Evolutionary conservation across 306 rosid genomes (phyloP).

Genomic region (Alnus glutinosa): DNA sequence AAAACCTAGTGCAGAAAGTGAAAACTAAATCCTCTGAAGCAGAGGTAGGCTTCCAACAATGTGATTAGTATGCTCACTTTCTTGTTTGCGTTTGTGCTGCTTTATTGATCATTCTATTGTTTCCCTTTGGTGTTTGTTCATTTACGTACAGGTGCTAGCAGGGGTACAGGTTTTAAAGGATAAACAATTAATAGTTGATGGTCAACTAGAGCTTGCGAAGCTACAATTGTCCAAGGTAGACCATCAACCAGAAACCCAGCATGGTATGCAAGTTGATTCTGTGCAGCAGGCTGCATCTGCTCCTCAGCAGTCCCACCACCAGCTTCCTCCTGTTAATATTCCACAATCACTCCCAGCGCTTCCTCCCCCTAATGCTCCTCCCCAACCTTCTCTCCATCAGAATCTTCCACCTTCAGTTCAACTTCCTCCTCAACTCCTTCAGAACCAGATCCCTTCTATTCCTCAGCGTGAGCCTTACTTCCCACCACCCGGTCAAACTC

Average conservation of each 20-base stretch:
- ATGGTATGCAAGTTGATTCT: constrained; percentile 35
- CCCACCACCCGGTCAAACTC: constrained; percentile 59
- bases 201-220: constrained; percentile 66
- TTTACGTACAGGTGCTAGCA: constrained; percentile 66
- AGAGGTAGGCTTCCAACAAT: background rate
- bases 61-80: background rate
- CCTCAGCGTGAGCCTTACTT: constrained; percentile 71
- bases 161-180: constrained; percentile 76
- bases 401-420: constrained; percentile 51
- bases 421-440: constrained; percentile 63
- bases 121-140: constrained; percentile 18
- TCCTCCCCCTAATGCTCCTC: constrained; percentile 68
- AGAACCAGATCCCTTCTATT: constrained; percentile 54
- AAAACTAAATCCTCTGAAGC: background rate
- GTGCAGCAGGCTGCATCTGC: constrained; percentile 54
- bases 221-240: constrained; percentile 54
- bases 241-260: constrained; percentile 44
- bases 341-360: constrained; percentile 49
- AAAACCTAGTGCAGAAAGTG: background rate
- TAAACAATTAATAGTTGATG: constrained; percentile 60
- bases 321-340: constrained; percentile 46
- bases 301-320: constrained; percentile 64
- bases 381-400: constrained; percentile 53
- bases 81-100: constrained; percentile 10
- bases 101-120: constrained; percentile 9